phyloP scores from a whole-genome alignment of 2,329 filamentous ascomycete species.

The Stenocarpella maydis region DNA sequence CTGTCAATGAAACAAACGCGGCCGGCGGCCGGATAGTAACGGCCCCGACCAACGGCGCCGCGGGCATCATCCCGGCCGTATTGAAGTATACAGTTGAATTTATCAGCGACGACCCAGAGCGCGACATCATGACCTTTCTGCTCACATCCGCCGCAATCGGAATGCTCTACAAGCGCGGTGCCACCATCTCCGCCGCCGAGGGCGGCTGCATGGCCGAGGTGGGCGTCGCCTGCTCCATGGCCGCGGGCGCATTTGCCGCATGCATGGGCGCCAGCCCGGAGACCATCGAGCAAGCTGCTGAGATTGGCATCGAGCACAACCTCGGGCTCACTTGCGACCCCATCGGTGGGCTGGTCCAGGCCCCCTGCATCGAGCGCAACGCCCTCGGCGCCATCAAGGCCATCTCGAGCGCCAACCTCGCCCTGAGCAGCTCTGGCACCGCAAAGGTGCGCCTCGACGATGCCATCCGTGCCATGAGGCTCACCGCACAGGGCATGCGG shows the following conservation, averaged over 20 bases:
- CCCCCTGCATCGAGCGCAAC: slow-evolving; percentile 61
- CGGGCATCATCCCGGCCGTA: slow-evolving; percentile 59
- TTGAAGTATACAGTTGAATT: slow-evolving; percentile 60
- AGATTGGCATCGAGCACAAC: slow-evolving; percentile 63
- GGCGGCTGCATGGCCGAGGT: slow-evolving; percentile 64
- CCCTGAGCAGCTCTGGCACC: slow-evolving; percentile 55
- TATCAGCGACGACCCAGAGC: slow-evolving; percentile 58
- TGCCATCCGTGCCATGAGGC: slow-evolving; percentile 58
- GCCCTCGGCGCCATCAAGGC: slow-evolving; percentile 60
- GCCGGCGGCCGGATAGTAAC: slow-evolving; percentile 60
- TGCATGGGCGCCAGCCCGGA: slow-evolving; percentile 61
- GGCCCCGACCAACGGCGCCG: slow-evolving; percentile 59
- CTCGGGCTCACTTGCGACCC: slow-evolving; percentile 60
- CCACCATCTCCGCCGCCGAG: slow-evolving; percentile 60
- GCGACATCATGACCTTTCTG: slow-evolving; percentile 58
- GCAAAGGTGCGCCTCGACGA: slow-evolving; percentile 60
- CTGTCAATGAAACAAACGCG: slow-evolving; percentile 62
- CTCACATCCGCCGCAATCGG: slow-evolving; percentile 59
- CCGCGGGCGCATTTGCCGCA: slow-evolving; percentile 58
- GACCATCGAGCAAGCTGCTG: slow-evolving; percentile 59
- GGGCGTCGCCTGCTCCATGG: slow-evolving; percentile 61
- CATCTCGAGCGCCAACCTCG: slow-evolving; percentile 59
- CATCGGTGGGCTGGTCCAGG: slow-evolving; percentile 59
- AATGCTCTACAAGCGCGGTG: slow-evolving; percentile 62
- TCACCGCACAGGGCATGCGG: slow-evolving; percentile 60